phyloP scores from a whole-genome alignment of 2,329 filamentous ascomycete genomes.

The Pseudogymnoascus destructans region DNA sequence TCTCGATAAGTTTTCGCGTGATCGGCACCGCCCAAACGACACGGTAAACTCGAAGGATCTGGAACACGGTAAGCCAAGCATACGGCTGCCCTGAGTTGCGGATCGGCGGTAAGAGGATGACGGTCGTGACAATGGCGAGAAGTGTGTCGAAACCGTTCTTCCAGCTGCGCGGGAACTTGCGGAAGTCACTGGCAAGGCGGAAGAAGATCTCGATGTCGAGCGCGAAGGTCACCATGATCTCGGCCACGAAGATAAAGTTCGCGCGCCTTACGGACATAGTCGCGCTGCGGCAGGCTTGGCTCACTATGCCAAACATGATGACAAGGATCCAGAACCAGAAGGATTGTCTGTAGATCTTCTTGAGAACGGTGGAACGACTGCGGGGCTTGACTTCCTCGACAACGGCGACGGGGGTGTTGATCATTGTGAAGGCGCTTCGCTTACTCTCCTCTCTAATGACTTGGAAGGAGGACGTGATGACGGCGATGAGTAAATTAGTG shows the following conservation, averaged over 20 bases:
- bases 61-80: conserved; percentile 82
- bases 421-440: conserved; percentile 78
- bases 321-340: conserved; percentile 65
- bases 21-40: conserved; percentile 81
- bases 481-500: conserved; percentile 84
- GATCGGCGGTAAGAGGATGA: conserved; percentile 78
- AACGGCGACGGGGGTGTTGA: conserved; percentile 37
- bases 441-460: conserved; percentile 95
- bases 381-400: conserved; percentile 24
- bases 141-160: conserved; percentile 70
- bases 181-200: conserved; percentile 67
- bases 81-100: conserved; percentile 59
- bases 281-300: conserved; percentile 65
- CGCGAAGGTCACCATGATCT: conserved; percentile 63
- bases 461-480: conserved; percentile 97
- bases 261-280: conserved; percentile 51
- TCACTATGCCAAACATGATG: conserved; percentile 68
- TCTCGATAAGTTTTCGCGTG: conserved; percentile 71
- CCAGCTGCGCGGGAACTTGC: conserved; percentile 59
- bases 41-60: conserved; percentile 83
- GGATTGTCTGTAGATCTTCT: conserved; percentile 62
- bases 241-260: conserved; percentile 56
- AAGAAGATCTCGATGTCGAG: conserved; percentile 73
- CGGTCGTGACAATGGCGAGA: conserved; percentile 65
- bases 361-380: conserved; percentile 40